Percentiles rank a stretch among this genome's conserved stretches.
These are phyloP conservation scores for Tylopilus sp. DNA, from an alignment of 1,284 basidiomycete genomes.

Conservation along the genomic window DNA sequence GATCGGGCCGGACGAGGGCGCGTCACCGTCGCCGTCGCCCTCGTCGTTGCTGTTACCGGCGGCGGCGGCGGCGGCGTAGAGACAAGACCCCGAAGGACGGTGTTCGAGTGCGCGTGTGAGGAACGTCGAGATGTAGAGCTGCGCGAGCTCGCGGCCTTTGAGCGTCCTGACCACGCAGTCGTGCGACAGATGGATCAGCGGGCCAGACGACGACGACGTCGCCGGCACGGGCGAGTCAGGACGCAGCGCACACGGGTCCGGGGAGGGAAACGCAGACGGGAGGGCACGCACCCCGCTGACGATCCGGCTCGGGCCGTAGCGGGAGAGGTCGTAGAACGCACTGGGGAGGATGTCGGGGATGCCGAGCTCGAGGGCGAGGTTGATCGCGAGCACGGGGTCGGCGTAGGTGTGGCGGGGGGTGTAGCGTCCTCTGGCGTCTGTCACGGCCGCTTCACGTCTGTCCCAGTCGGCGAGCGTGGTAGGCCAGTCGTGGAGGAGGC, in stretches of 20 bases:
- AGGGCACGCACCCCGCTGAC: constrained; percentile 55
- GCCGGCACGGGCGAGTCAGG: too few species aligned
- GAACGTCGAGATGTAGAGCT: constrained; percentile 71
- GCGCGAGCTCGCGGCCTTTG: constrained; percentile 71
- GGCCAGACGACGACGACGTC: neutral
- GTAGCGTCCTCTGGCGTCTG: constrained; percentile 58
- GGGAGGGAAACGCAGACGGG: constrained; percentile 40
- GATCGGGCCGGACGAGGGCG: constrained; percentile 23
- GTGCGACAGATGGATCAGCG: constrained; percentile 51
- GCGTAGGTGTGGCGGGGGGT: constrained; percentile 57
- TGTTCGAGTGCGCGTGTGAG: constrained; percentile 65
- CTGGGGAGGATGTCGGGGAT: constrained; percentile 67
- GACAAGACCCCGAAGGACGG: constrained; percentile 64
- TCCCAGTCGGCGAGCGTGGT: constrained; percentile 73
- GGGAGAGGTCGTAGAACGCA: constrained; percentile 78
- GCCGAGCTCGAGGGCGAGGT: constrained; percentile 72
- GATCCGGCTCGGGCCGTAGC: constrained; percentile 78
- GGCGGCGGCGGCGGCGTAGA: constrained; percentile 42
- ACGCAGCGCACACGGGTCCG: constrained; percentile 30
- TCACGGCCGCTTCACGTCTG: constrained; percentile 65
- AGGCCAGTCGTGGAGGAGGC: constrained; percentile 72
- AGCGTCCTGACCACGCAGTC: constrained; percentile 62
- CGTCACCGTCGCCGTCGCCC: neutral
- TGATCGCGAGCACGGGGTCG: constrained; percentile 72
- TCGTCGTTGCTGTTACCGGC: neutral